Evolutionary conservation across 2,329 filamentous ascomycete genomes (phyloP).

Genomic region (Malbranchea zuffiana): DNA sequence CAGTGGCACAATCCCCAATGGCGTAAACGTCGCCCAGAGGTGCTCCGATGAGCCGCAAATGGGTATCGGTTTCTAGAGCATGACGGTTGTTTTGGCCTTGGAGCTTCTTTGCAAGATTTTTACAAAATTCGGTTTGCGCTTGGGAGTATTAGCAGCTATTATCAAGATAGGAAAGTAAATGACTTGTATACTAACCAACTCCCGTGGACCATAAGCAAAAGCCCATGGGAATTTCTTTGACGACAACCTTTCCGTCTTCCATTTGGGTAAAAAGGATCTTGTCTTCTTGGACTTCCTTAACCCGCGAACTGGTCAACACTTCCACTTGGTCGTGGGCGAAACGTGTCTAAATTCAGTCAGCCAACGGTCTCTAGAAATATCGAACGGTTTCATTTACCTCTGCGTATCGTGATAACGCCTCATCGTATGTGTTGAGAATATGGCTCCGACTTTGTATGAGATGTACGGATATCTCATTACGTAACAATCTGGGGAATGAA

Average conservation of each 20-base stretch:
- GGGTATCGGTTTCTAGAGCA: conserved; percentile 87
- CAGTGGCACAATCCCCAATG: conserved; percentile 89
- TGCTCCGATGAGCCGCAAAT: conserved; percentile 77
- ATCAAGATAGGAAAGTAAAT: background rate
- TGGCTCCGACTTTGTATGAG: conserved; percentile 90
- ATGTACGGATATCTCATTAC: conserved; percentile 96
- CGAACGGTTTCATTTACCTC: conserved; percentile 44
- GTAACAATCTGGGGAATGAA: conserved; percentile 77
- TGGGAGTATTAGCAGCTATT: conserved; percentile 8
- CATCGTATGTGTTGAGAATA: conserved; percentile 96
- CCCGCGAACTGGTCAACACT: conserved; percentile 82
- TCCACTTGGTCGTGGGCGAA: conserved; percentile 87
- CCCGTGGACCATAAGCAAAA: conserved; percentile 98
- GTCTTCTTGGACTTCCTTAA: conserved; percentile 75
- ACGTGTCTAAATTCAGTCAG: conserved; percentile 42
- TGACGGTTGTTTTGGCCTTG: conserved; percentile 73
- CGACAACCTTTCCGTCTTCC: conserved; percentile 60
- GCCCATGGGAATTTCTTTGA: conserved; percentile 87
- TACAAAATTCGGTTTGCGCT: conserved; percentile 68
- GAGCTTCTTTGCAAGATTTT: conserved; percentile 66
- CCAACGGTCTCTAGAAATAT: background rate
- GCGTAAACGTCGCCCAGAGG: conserved; percentile 92
- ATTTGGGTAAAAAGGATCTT: conserved; percentile 84
- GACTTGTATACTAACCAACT: conserved; percentile 47
- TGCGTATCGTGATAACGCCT: conserved; percentile 82